Evolutionary conservation across 345 rosid genomes (phyloP).

Genomic region (Populus tremula): DNA sequence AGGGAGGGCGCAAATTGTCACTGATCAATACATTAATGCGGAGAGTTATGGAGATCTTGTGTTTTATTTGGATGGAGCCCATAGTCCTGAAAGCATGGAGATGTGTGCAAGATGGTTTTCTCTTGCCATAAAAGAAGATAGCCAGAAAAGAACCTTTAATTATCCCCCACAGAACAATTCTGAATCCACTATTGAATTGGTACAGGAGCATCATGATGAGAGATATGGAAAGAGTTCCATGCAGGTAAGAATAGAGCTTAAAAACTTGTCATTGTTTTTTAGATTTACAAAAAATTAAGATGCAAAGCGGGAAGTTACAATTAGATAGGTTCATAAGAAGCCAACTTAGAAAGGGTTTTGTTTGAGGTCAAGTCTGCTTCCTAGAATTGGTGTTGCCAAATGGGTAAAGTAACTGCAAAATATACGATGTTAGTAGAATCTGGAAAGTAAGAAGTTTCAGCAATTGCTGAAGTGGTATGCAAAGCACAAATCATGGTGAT

Average conservation of each 20-base stretch:
- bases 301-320: not conserved
- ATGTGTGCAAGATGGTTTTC: conserved; percentile 90
- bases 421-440: not conserved
- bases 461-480: not conserved
- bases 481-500: not conserved
- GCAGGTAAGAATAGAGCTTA: conserved; percentile 44
- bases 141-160: conserved; percentile 32
- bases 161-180: conserved; percentile 33
- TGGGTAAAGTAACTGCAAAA: not conserved
- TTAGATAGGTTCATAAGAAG: not conserved
- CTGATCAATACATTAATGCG: conserved; percentile 46
- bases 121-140: conserved; percentile 48
- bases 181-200: conserved; percentile 30
- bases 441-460: not conserved
- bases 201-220: conserved; percentile 21
- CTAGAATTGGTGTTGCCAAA: not conserved
- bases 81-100: conserved; percentile 96
- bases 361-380: not conserved
- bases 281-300: not conserved
- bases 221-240: conserved; percentile 36
- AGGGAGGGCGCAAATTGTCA: conserved; percentile 93
- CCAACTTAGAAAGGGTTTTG: not conserved
- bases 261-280: not conserved
- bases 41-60: conserved; percentile 58
- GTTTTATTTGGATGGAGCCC: conserved; percentile 94